A percentile compares a stretch with the other conserved stretches of the same genome.
Conservation (phyloP, 2,329 filamentous ascomycete species). For the Nemania sp. region DNA sequence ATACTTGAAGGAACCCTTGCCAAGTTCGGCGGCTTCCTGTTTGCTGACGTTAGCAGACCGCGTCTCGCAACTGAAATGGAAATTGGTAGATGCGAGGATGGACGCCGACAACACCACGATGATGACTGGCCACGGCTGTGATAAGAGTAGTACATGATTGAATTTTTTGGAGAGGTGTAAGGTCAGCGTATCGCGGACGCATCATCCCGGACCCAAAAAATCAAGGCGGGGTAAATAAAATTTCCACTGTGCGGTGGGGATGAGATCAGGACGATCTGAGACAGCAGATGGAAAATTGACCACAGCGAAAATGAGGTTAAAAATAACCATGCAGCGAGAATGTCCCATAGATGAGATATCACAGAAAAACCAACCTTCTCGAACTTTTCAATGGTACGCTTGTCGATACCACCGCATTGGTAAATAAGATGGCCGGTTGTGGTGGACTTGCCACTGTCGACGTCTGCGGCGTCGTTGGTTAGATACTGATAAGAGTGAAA, state of each 20-base stretch:
- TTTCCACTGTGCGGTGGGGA: slow-evolving; percentile 38
- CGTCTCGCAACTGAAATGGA: background rate
- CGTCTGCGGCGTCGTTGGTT: slow-evolving; percentile 30
- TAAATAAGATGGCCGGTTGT: slow-evolving; percentile 93
- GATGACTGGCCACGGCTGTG: background rate
- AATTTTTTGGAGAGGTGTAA: background rate
- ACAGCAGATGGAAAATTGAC: slow-evolving; percentile 5
- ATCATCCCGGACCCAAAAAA: slow-evolving; percentile 15
- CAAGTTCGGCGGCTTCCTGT: slow-evolving; percentile 97
- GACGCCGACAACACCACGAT: background rate
- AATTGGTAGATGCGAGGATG: background rate
- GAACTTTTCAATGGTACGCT: slow-evolving; percentile 99
- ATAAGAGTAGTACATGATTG: background rate
- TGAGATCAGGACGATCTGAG: slow-evolving; percentile 3
- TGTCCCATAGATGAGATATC: background rate
- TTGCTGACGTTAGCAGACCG: slow-evolving; percentile 18
- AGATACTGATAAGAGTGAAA: slow-evolving; percentile 9
- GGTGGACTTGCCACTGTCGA: slow-evolving; percentile 56
- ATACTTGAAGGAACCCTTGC: slow-evolving; percentile 99
- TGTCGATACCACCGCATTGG: slow-evolving; percentile 99
- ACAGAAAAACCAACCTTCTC: slow-evolving; percentile 81
- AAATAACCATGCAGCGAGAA: slow-evolving; percentile 22
- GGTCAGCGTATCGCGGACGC: background rate
- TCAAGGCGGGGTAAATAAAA: slow-evolving; percentile 38
- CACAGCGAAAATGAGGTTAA: slow-evolving; percentile 17